Conservation (phyloP, 2,329 filamentous ascomycete species). For the Fusarium algeriense region DNA sequence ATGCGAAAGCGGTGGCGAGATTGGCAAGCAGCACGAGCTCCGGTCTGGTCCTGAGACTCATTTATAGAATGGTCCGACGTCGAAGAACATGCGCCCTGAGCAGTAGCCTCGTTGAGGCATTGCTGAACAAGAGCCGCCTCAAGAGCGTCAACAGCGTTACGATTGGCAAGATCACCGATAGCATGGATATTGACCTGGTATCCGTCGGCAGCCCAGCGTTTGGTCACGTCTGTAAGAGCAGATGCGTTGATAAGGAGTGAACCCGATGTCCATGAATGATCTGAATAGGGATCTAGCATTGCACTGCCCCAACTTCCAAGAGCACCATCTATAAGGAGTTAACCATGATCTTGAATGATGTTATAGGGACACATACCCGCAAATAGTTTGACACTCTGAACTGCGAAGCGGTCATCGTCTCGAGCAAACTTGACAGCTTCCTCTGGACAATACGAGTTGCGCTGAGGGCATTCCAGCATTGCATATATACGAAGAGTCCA, state of each 20-base stretch:
- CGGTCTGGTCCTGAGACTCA: slow-evolving; percentile 17
- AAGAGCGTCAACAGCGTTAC: slow-evolving; percentile 73
- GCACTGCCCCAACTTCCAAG: slow-evolving; percentile 79
- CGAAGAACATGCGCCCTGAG: slow-evolving; percentile 24
- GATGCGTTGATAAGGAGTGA: slow-evolving; percentile 76
- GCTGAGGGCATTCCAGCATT: slow-evolving; percentile 74
- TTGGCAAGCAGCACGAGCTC: slow-evolving; percentile 63
- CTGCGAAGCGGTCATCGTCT: slow-evolving; percentile 63
- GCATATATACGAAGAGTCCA: slow-evolving; percentile 75
- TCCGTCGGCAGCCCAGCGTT: slow-evolving; percentile 69
- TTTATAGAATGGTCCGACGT: slow-evolving; percentile 1
- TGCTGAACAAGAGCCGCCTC: slow-evolving; percentile 65
- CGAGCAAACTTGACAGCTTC: slow-evolving; percentile 59
- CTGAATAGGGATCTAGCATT: slow-evolving; percentile 76
- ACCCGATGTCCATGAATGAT: slow-evolving; percentile 71
- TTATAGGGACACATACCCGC: slow-evolving; percentile 61
- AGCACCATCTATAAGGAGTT: slow-evolving; percentile 67
- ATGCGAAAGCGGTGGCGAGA: slow-evolving; percentile 71
- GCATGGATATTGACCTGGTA: slow-evolving; percentile 80
- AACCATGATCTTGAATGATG: neutral
- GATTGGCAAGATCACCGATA: slow-evolving; percentile 77
- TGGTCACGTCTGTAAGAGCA: slow-evolving; percentile 65
- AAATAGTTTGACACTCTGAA: slow-evolving; percentile 77
- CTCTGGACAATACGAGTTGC: slow-evolving; percentile 73
- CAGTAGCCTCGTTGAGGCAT: slow-evolving; percentile 58